Evolutionary conservation across 345 rosid species (phyloP), one percentile per base, ranked within the genome.

Genomic region (Camelina neglecta): DNA sequence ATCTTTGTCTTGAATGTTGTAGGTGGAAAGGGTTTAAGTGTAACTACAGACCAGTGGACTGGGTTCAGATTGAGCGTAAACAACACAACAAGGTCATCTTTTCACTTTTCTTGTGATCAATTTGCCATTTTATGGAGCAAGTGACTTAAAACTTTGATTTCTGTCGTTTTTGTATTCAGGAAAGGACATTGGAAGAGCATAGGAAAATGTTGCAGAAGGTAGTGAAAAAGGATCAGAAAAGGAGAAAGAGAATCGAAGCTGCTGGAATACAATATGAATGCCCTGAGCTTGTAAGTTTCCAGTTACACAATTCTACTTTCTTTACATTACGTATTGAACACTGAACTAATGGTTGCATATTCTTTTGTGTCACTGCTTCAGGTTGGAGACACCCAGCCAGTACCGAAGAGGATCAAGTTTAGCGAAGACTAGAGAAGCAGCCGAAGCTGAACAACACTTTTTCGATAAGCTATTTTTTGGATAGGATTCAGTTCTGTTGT

Each of bases 231-330:
- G 93, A 84, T 76, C 71, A 81, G 79, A 92, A 80, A 74, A 84
- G 93, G 65, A 80, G 81, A 48, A 89, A 84, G 84, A 90, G 59
- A 79, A 90, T 95, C 75, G 86, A 83, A 61, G 94, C 86, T 11
- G 96, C 94, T 63, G 96, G 96, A 57, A 83, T 95, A 67, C 94
- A 89, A 24, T 94, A 90, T 63, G 92, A 85, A 55, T 92, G 93
- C 86, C 97, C 99, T 0, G 89, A 84, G 76, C 86, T 95, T 57
- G 97, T 95, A 89, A 89, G 98, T 71, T 64, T 64, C 10, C 44
- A 0, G 7, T 2, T 67, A 7, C 68, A 65, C 55, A 31, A 4
- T 11, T 63, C 20, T 29, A 20, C 39, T 31, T 49, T 21, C 50
- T 42, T 69, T 39, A 23, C 73, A 9, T 54, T 33, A 60, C 47